A percentile compares a stretch with the other conserved stretches of the same genome.
Conservation (phyloP, 2,329 filamentous ascomycete genomes). For the Lecanicillium sp. region DNA sequence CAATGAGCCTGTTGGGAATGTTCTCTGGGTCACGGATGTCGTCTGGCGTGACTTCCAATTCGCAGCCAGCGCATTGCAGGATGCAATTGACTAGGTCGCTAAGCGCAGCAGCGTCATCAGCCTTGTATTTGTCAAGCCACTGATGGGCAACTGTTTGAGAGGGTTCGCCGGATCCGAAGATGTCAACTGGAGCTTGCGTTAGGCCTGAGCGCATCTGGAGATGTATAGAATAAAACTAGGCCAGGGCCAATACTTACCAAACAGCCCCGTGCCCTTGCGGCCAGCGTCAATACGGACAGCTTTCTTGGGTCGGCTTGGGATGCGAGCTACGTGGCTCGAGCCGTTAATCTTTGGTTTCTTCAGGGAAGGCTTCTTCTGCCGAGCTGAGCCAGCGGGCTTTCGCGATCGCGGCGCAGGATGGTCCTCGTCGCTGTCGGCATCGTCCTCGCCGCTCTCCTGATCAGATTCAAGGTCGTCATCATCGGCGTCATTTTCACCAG, state of each 20-base stretch:
- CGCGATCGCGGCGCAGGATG: slow-evolving; percentile 27
- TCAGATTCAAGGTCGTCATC: slow-evolving; percentile 40
- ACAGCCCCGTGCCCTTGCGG: slow-evolving; percentile 44
- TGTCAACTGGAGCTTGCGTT: slow-evolving; percentile 39
- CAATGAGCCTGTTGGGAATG: slow-evolving; percentile 65
- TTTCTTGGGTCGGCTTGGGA: slow-evolving; percentile 50
- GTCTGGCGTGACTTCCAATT: slow-evolving; percentile 66
- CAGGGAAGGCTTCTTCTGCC: slow-evolving; percentile 46
- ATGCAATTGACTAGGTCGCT: slow-evolving; percentile 60
- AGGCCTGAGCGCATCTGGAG: no score
- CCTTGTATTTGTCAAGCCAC: slow-evolving; percentile 51
- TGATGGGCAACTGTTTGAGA: slow-evolving; percentile 49
- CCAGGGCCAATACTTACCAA: slow-evolving; percentile 35
- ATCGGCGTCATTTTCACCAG: slow-evolving; percentile 36
- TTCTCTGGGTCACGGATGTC: slow-evolving; percentile 89
- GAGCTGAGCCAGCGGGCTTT: slow-evolving; percentile 34
- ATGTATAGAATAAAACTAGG: neutral
- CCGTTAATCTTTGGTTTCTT: slow-evolving; percentile 61
- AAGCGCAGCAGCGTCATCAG: slow-evolving; percentile 45
- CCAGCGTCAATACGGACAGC: slow-evolving; percentile 42
- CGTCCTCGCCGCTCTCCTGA: slow-evolving; percentile 36
- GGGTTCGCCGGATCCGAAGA: slow-evolving; percentile 52
- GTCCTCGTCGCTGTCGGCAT: slow-evolving; percentile 38
- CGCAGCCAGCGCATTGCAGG: slow-evolving; percentile 68
- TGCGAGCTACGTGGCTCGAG: slow-evolving; percentile 30